A percentile compares a stretch with the other conserved stretches of the same genome.
phyloP scores from a whole-genome alignment of 108 stramenopile species.

The Halocafeteria seosinensis region DNA sequence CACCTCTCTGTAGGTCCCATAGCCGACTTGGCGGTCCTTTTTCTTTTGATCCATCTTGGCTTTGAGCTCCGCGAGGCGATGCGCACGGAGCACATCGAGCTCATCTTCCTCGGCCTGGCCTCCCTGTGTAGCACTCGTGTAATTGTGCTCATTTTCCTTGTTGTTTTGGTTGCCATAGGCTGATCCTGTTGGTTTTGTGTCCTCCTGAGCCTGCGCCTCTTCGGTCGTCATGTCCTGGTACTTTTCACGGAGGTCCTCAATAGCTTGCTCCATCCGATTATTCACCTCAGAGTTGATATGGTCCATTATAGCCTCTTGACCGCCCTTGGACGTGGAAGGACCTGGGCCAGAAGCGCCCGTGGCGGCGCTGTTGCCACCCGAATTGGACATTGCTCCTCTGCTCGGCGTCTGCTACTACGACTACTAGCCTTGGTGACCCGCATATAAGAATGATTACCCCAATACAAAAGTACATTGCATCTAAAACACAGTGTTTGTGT shows the following conservation, averaged over 20 bases:
- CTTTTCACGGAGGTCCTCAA: background rate
- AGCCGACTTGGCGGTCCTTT: constrained; percentile 58
- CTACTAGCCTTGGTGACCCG: too few relatives aligned
- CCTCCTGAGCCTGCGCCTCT: background rate
- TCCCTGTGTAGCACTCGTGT: constrained; percentile 3
- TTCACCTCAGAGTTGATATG: background rate
- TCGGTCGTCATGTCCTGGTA: background rate
- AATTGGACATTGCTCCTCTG: too few relatives aligned
- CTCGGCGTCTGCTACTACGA: too few relatives aligned
- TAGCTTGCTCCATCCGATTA: background rate
- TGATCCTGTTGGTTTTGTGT: background rate
- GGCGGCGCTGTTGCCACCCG: too few relatives aligned
- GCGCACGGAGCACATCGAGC: constrained; percentile 52
- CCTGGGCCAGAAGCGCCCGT: too few relatives aligned
- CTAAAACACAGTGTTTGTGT: too few relatives aligned
- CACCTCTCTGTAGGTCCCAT: constrained; percentile 75
- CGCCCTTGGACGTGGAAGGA: too few relatives aligned
- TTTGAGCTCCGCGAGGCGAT: constrained; percentile 57
- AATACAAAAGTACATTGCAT: too few relatives aligned
- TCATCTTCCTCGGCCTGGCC: constrained; percentile 41
- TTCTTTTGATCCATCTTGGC: constrained; percentile 31
- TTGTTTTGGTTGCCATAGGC: background rate
- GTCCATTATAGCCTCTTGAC: too few relatives aligned
- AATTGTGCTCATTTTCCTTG: background rate
- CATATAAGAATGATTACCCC: too few relatives aligned